Base-by-base conservation (phyloP, 2,329 filamentous ascomycete species). In the Phialophora chinensis region DNA sequence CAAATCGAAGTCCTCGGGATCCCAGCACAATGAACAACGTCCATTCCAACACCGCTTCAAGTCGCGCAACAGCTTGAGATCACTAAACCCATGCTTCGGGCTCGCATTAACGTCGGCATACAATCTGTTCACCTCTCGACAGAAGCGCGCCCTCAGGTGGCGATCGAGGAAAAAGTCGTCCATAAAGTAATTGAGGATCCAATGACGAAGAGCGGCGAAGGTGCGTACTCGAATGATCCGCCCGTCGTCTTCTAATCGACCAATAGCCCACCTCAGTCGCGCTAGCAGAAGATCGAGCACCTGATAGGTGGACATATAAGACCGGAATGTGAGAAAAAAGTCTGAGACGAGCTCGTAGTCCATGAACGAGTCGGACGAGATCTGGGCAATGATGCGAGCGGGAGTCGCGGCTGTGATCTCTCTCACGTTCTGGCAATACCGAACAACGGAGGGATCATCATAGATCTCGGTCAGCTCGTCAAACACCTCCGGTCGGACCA, bases 321-420 rank as follows among this genome's bases (percentile, higher is more conserved):
- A 87, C 57, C 95, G 91, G 75, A 92, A 99, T 0, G 95, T 98
- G 25, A 99, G 86, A 75, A 99, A 99, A 79, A 99, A 99, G 77
- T 99, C 95, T 0, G 95, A 98, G 4, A 99, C 87, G 4, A 99
- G 85, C 74, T 98, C 94, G 77, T 99, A 99, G 77, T 99, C 94
- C 74, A 99, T 87, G 76, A 98, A 97, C 58, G 88, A 93, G 17
- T 95, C 92, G 0, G 95, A 98, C 0, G 95, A 98, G 69, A 99
- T 97, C 79, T 99, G 93, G 12, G 94, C 93, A 58, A 99, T 91
- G 44, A 99, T 87, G 12, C 95, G 90, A 2, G 93, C 89, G 1
- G 94, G 93, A 0, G 93, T 97, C 14, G 95, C 95, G 38, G 95
- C 95, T 33, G 89, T 90, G 23, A 99, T 93, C 50, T 92, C 86